Conservation (phyloP, 306 rosid species). For the Gleditsia sinensis region DNA sequence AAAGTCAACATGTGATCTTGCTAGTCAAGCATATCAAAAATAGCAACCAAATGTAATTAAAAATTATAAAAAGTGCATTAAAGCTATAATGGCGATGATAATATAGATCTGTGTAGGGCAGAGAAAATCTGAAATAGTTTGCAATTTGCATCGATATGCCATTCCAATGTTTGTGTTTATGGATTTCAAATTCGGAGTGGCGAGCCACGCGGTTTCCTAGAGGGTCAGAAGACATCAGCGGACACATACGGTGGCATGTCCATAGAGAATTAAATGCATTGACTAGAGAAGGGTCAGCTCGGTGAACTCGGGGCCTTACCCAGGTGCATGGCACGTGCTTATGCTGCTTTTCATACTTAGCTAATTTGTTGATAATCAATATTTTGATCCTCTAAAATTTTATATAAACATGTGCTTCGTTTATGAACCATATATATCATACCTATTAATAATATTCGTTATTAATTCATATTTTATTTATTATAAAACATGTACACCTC, state of each 20-base stretch:
- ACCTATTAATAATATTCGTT: no score
- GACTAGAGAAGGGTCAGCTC: neutral
- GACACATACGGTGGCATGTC: constrained; percentile 30
- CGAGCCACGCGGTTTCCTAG: neutral
- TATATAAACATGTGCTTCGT: neutral
- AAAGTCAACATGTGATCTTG: no score
- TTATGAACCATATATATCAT: neutral
- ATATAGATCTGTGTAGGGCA: neutral
- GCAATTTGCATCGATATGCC: neutral
- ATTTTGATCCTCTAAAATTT: neutral
- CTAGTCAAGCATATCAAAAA: no score
- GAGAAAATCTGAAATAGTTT: neutral
- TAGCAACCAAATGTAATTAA: neutral
- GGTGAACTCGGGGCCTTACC: neutral
- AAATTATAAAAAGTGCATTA: neutral
- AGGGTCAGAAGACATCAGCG: constrained; percentile 1
- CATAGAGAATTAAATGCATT: constrained; percentile 2
- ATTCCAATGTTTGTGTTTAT: neutral
- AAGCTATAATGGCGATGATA: neutral
- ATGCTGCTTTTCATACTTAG: neutral
- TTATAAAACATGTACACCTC: no score
- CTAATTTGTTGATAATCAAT: neutral
- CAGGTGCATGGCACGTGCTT: constrained; percentile 31
- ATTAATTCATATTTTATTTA: no score
- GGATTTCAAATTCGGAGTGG: neutral